Base-by-base conservation (phyloP, 2,329 filamentous ascomycete genomes). In the Zymoseptoria ardabiliae region DNA sequence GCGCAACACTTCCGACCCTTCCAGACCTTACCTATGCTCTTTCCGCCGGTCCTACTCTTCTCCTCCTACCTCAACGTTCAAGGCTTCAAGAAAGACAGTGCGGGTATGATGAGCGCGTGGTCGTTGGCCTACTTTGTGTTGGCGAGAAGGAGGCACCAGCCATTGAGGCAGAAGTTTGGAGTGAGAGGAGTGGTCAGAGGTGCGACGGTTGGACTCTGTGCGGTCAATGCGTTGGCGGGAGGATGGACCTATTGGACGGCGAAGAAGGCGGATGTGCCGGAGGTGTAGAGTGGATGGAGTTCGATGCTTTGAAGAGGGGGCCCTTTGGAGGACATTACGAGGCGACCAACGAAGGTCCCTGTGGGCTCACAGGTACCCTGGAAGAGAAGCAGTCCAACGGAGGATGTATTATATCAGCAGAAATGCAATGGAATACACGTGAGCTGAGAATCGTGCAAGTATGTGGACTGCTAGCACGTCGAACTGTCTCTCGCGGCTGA, bases 1-100 rank as follows among this genome's bases (percentile, higher is more conserved):
- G 84, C 85, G 10, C 84, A 88, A 67, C 83, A 88, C 75, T 77
- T 82, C 50, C 83, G 84, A n/a, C 86, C 86, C 7, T 84, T 86
- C 72, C 85, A 86, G 70, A 69, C 78, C 6, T 76, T 89, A 0
- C 86, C 86, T 3, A 85, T 89, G 81, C 73, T 86, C 63, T 88
- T 89, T 70, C 82, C 85, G 4, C 85, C 85, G 2, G 75, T 86
- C 58, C 78, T 89, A 2, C 78, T 88, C 60, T 86, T 88, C 74
- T 82, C 81, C 55, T 82, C 82, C 59, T 89, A 88, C 69, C 75
- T 88, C 51, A 88, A 88, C 69, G 68, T 88, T 28, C 79, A 80
- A 63, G 79, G 80, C 60, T 87, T 82, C 75, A 82, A 83, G 69
- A 81, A 81, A 54, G 86, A 88, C 67, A 79, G 79, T 20, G 85